These are phyloP conservation scores for Mortierella sp. DNA, from an alignment of 371 early-diverging fungal species.

Conservation along the genomic window DNA sequence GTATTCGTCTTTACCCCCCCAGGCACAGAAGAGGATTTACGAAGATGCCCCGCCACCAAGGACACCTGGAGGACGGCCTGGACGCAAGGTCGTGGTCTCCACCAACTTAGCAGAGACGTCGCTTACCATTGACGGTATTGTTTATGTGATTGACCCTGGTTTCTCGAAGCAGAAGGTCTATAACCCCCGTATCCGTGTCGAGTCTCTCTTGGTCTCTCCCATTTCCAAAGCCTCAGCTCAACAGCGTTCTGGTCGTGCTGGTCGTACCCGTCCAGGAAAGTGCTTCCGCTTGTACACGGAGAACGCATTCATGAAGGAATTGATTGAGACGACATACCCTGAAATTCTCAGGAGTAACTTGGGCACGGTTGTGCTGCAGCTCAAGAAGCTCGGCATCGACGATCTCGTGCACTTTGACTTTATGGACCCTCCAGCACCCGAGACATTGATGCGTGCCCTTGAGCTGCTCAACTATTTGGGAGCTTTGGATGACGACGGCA, in stretches of 20 bases:
- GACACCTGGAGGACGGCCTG: conserved; percentile 80
- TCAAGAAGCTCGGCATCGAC: conserved; percentile 93
- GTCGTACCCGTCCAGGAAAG: conserved; percentile 87
- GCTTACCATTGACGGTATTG: conserved; percentile 97
- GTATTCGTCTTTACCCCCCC: conserved; percentile 94
- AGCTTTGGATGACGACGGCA: conserved; percentile 89
- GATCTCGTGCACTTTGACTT: conserved; percentile 95
- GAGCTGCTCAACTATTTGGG: conserved; percentile 92
- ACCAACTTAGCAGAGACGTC: conserved; percentile 99
- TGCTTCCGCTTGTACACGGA: conserved; percentile 98
- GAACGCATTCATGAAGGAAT: conserved; percentile 76
- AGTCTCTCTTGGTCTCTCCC: conserved; percentile 89
- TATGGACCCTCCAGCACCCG: conserved; percentile 90
- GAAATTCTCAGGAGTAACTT: conserved; percentile 97
- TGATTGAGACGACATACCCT: conserved; percentile 90
- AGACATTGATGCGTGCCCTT: conserved; percentile 83
- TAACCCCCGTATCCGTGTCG: conserved; percentile 94
- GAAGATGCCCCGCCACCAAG: conserved; percentile 86
- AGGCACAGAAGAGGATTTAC: conserved; percentile 92
- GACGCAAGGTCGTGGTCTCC: conserved; percentile 94
- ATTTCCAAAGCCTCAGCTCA: conserved; percentile 96
- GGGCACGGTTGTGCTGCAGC: conserved; percentile 85
- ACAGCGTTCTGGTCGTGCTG: conserved; percentile 98
- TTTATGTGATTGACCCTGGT: conserved; percentile 98
- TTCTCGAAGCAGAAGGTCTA: conserved; percentile 97